A percentile compares a stretch with the other conserved stretches of the same genome.
phyloP scores from a whole-genome alignment of 345 rosid species.

The Trapa bicornis region DNA sequence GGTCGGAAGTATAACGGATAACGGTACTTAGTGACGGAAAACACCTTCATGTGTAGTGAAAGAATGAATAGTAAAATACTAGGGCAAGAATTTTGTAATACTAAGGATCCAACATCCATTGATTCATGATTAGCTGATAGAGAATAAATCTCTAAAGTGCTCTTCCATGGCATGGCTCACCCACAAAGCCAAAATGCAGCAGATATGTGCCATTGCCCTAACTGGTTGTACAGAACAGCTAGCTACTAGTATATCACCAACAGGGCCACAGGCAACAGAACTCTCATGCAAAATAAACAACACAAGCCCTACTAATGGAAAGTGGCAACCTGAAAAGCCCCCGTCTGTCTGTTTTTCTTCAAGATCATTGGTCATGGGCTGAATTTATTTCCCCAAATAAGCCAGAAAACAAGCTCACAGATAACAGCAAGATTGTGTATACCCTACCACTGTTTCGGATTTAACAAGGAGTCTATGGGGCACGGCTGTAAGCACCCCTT shows the following conservation, averaged over 20 bases:
- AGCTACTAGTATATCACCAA: background rate
- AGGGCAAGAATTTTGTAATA: background rate
- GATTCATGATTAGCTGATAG: background rate
- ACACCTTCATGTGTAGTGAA: background rate
- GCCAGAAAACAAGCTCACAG: background rate
- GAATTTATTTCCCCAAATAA: background rate
- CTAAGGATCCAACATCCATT: background rate
- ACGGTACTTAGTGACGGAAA: background rate
- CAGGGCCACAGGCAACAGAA: background rate
- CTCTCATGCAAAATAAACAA: background rate
- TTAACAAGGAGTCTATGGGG: background rate
- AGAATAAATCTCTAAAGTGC: background rate
- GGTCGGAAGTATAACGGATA: background rate
- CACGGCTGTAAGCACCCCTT: constrained; percentile 14
- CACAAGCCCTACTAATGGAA: background rate
- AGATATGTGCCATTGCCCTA: background rate
- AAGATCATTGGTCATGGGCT: background rate
- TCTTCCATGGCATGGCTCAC: background rate
- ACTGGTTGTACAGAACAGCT: background rate
- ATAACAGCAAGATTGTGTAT: background rate
- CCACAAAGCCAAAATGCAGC: background rate
- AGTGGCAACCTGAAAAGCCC: background rate
- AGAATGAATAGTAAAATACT: too few species aligned
- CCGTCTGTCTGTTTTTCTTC: too few species aligned
- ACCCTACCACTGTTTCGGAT: background rate